phyloP scores from a whole-genome alignment of 1,284 basidiomycete genomes.

The Moesziomyces antarcticus region DNA sequence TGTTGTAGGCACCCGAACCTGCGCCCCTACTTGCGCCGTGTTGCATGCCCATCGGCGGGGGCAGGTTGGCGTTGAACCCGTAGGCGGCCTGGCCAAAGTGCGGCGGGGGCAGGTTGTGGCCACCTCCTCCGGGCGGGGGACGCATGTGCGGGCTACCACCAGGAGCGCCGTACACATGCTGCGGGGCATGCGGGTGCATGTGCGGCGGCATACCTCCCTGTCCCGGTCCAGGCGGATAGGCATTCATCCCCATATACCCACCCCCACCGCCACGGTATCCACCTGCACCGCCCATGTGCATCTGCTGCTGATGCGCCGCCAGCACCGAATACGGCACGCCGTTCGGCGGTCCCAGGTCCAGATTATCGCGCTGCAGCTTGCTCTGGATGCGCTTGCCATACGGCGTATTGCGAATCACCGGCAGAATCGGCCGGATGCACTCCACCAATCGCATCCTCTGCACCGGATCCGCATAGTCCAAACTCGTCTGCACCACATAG shows the following conservation, averaged over 20 bases:
- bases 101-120: constrained; percentile 24
- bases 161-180: constrained; percentile 8
- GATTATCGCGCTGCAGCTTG: constrained; percentile 66
- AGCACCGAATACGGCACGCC: constrained; percentile 57
- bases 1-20: neutral
- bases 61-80: constrained; percentile 9
- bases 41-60: constrained; percentile 23
- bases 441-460: constrained; percentile 66
- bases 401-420: constrained; percentile 67
- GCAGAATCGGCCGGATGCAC: constrained; percentile 66
- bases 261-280: constrained; percentile 3
- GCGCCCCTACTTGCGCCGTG: constrained; percentile 1
- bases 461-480: constrained; percentile 66
- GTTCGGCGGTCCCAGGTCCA: constrained; percentile 51
- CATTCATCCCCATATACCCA: constrained; percentile 17
- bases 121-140: neutral
- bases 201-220: constrained; percentile 8
- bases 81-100: constrained; percentile 18
- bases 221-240: constrained; percentile 8
- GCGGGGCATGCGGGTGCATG: constrained; percentile 14
- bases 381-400: constrained; percentile 68
- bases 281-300: constrained; percentile 48
- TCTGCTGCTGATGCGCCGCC: constrained; percentile 56
- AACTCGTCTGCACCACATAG: constrained; percentile 66
- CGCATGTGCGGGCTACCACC: constrained; percentile 13